phyloP scores from a whole-genome alignment of 1,139 yeast genomes.

The Blastobotrys indianensis region DNA sequence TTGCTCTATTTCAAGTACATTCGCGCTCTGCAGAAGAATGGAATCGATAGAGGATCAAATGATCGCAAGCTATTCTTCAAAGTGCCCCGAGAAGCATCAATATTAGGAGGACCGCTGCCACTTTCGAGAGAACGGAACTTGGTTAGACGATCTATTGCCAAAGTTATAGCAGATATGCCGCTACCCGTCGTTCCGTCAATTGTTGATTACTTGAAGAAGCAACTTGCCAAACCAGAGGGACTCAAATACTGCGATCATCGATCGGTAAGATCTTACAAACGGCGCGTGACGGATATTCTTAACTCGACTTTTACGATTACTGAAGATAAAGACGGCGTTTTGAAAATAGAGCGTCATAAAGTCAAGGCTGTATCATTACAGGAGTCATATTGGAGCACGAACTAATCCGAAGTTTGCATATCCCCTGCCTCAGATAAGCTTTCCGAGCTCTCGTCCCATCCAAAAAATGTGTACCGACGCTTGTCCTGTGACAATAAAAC shows the following conservation, averaged over 20 bases:
- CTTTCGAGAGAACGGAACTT: constrained; percentile 18
- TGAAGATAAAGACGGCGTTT: constrained; percentile 5
- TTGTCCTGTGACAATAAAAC: constrained; percentile 19
- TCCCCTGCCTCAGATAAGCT: constrained; percentile 15
- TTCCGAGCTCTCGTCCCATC: constrained; percentile 18
- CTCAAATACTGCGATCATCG: constrained; percentile 1
- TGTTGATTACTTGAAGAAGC: constrained; percentile 17
- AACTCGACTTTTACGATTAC: constrained; percentile 13
- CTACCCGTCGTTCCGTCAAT: constrained; percentile 20
- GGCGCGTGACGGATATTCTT: constrained; percentile 16
- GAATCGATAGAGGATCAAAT: constrained; percentile 14
- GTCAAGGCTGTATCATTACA: too few species aligned
- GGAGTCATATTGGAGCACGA: too few species aligned
- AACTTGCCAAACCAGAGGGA: constrained; percentile 10
- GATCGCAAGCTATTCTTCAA: constrained; percentile 20
- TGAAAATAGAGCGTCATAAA: not conserved
- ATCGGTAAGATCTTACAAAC: constrained; percentile 15
- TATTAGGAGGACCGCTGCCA: constrained; percentile 21
- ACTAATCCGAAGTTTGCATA: not conserved
- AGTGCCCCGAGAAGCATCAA: constrained; percentile 18
- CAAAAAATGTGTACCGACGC: constrained; percentile 22
- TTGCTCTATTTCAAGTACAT: constrained; percentile 19
- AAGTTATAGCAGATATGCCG: constrained; percentile 14
- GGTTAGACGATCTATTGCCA: constrained; percentile 15
- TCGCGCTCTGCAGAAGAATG: constrained; percentile 13